Base-by-base conservation (phyloP, 2,329 filamentous ascomycete species). In the Colletotrichum viniferum region DNA sequence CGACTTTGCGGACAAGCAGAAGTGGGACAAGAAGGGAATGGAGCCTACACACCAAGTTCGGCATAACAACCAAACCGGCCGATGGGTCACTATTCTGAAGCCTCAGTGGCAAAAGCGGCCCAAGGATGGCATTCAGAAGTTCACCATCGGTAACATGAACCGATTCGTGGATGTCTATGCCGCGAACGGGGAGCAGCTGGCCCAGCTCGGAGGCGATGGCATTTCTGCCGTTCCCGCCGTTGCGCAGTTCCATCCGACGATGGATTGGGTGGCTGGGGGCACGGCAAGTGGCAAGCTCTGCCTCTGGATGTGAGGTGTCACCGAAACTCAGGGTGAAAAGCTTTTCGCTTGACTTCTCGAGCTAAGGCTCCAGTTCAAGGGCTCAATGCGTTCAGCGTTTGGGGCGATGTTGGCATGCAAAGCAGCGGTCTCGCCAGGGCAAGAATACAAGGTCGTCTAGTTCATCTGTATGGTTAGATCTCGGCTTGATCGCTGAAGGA, bases 131-230 rank as follows among this genome's bases (percentile, higher is more conserved):
- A 92, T 97, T 7, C 93, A 98, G 77, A 95, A 96, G 76, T 96
- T 99, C 80, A 94, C 92, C 28, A 96, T 99, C 73, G 97, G 95
- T 2, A 99, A 98, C 79, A 98, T 98, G 97, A 98, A 98, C 82
- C 92, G 97, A 2, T 98, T 98, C 79, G 95, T 98, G 2, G 97
- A 99, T 81, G 90, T 99, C 1, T 99, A 94, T 82, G 94, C 94
- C 1, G 90, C 92, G 1, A 91, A 94, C 64, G 97, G 97, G 0
- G 93, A 95, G 80, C 96, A 98, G 83, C 86, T 99, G 5, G 96
- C 95, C 1, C 96, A 98, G 83, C 84, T 98, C 1, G 95, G 93
- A 2, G 95, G 96, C 1, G 95, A 98, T 1, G 95, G 94, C 1
- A 98, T 99, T 79, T 98, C 96, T 1, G 97, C 97, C 8, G 97